These are phyloP conservation scores for Irpex sp. DNA, from an alignment of 1,284 basidiomycete species.

Conservation along the genomic window DNA sequence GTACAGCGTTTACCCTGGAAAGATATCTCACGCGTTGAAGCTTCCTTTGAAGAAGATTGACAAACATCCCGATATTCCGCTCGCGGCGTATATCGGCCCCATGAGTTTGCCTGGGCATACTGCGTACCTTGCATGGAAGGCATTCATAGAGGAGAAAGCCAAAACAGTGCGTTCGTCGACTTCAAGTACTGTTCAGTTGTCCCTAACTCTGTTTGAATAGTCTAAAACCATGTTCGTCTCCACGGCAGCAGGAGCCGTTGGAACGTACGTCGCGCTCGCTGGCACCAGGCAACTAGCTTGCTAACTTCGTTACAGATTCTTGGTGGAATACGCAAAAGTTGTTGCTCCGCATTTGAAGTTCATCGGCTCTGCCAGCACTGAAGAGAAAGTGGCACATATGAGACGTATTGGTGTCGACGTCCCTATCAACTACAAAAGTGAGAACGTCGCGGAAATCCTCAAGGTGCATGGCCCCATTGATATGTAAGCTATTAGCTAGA, in stretches of 20 bases:
- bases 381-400: slow-evolving; percentile 56
- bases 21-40: slow-evolving; percentile 9
- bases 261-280: slow-evolving; percentile 15
- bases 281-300: background rate
- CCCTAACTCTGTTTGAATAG: slow-evolving; percentile 14
- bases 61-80: slow-evolving; percentile 37
- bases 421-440: slow-evolving; percentile 63
- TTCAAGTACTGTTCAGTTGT: background rate
- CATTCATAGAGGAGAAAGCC: slow-evolving; percentile 24
- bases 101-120: slow-evolving; percentile 44
- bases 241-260: slow-evolving; percentile 50
- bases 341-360: slow-evolving; percentile 37
- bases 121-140: slow-evolving; percentile 34
- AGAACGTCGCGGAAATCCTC: slow-evolving; percentile 40
- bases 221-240: slow-evolving; percentile 55
- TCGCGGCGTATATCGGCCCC: slow-evolving; percentile 44
- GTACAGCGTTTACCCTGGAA: slow-evolving; percentile 22
- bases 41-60: slow-evolving; percentile 21
- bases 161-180: slow-evolving; percentile 25
- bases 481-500: slow-evolving; percentile 28
- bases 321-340: slow-evolving; percentile 9
- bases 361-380: slow-evolving; percentile 59
- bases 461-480: slow-evolving; percentile 42
- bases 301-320: slow-evolving; percentile 2
- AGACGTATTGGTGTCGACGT: slow-evolving; percentile 51